Conservation (phyloP, 768 basidiomycete genomes). For the Leccinum ochraceum region DNA sequence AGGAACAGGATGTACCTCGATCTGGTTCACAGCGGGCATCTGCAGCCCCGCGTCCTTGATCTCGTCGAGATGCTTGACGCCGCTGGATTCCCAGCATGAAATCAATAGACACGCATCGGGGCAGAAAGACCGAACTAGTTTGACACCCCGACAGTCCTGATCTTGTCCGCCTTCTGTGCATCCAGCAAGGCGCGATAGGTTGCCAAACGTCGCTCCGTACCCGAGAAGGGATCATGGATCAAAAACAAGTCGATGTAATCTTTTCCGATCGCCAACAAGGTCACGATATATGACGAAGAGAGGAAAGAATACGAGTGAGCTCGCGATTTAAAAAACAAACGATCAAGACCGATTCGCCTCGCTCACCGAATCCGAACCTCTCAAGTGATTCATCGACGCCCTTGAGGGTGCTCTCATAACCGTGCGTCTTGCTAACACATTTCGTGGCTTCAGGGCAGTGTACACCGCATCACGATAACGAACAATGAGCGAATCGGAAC, state of each 20-base stretch:
- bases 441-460: conserved; percentile 56
- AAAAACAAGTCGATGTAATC: conserved; percentile 75
- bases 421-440: conserved; percentile 54
- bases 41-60: conserved; percentile 61
- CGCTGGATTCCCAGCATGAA: conserved; percentile 38
- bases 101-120: background rate
- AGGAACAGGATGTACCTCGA: conserved; percentile 55
- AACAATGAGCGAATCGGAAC: no score
- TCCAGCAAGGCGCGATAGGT: conserved; percentile 72
- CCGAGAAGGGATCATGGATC: conserved; percentile 74
- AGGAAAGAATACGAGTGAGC: background rate
- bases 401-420: conserved; percentile 59
- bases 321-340: background rate
- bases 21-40: conserved; percentile 75
- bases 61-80: conserved; percentile 72
- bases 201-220: conserved; percentile 60
- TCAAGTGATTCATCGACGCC: conserved; percentile 62
- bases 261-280: conserved; percentile 21
- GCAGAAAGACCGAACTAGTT: conserved; percentile 61
- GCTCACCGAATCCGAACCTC: conserved; percentile 57
- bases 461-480: background rate
- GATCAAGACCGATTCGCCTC: background rate
- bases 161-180: conserved; percentile 59
- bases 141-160: conserved; percentile 74
- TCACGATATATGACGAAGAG: background rate